These are phyloP conservation scores for Melanopsichium pennsylvanicum DNA, from an alignment of 1,284 basidiomycete species.

Conservation along the genomic window DNA sequence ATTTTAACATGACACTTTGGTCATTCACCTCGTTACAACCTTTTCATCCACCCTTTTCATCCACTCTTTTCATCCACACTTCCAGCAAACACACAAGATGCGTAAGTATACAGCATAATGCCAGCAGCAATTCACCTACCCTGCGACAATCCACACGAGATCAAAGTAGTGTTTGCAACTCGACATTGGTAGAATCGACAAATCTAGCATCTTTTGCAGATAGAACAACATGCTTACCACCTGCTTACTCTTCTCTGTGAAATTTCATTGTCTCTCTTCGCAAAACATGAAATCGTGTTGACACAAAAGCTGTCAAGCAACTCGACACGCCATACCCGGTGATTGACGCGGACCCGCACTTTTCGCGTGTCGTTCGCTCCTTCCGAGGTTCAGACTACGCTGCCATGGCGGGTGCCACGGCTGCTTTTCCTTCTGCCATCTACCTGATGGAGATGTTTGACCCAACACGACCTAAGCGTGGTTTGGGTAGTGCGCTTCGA, in stretches of 20 bases:
- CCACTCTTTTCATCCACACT: neutral
- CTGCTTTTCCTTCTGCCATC: constrained; percentile 78
- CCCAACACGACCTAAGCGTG: constrained; percentile 52
- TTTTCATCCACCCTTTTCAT: too few species aligned
- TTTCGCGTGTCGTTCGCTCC: constrained; percentile 84
- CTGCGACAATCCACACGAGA: too few species aligned
- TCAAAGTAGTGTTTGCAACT: too few species aligned
- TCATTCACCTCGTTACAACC: too few species aligned
- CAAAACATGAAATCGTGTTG: too few species aligned
- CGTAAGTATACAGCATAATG: constrained; percentile 14
- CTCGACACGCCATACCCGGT: constrained; percentile 61
- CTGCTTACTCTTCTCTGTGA: too few species aligned
- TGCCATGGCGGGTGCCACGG: constrained; percentile 81
- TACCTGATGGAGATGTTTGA: constrained; percentile 68
- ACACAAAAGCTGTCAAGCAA: constrained; percentile 55
- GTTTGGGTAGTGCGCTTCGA: constrained; percentile 51
- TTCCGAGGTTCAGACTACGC: constrained; percentile 88
- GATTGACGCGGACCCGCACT: constrained; percentile 87
- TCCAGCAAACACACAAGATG: constrained; percentile 20
- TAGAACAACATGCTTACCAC: neutral
- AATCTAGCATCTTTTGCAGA: too few species aligned
- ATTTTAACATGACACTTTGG: too few species aligned
- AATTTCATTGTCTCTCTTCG: too few species aligned
- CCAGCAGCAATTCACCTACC: neutral
- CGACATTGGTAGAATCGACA: too few species aligned